Evolutionary conservation across 164 flowering plant species (phyloP).

Genomic region (Berberis vulgaris): DNA sequence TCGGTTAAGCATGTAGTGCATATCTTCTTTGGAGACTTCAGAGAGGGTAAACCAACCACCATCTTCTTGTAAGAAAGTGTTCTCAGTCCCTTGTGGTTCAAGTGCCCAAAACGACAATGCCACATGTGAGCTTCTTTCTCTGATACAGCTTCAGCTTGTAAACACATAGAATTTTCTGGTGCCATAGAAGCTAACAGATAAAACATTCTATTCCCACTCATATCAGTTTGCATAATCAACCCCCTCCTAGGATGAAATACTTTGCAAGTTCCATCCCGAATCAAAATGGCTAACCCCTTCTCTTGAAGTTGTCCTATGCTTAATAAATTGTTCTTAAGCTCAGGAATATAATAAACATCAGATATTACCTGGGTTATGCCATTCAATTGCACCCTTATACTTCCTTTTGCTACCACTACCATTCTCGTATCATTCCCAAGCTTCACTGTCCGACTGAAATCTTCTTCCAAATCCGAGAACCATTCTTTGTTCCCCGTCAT

Average conservation of each 20-base stretch:
- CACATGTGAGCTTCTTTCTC: constrained; percentile 1
- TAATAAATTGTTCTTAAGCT: too few relatives aligned
- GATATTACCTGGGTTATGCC: constrained; percentile 6
- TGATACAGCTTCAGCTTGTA: background rate
- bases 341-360: constrained; percentile 2
- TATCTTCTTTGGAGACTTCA: background rate
- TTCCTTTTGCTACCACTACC: constrained; percentile 6
- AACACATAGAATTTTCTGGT: background rate
- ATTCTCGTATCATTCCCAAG: background rate
- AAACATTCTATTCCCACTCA: constrained; percentile 4
- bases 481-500: constrained; percentile 5
- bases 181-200: constrained; percentile 4
- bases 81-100: constrained; percentile 1
- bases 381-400: background rate
- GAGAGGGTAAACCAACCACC: background rate
- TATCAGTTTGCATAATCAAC: background rate
- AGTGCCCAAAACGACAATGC: constrained; percentile 3
- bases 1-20: background rate
- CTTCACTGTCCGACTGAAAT: background rate
- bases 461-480: constrained; percentile 5
- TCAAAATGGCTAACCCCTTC: too few relatives aligned
- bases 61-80: background rate
- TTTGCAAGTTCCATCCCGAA: too few relatives aligned
- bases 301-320: too few relatives aligned
- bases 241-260: too few relatives aligned